phyloP scores from a whole-genome alignment of 164 flowering plant genomes.

The Euptelea pleiosperma region DNA sequence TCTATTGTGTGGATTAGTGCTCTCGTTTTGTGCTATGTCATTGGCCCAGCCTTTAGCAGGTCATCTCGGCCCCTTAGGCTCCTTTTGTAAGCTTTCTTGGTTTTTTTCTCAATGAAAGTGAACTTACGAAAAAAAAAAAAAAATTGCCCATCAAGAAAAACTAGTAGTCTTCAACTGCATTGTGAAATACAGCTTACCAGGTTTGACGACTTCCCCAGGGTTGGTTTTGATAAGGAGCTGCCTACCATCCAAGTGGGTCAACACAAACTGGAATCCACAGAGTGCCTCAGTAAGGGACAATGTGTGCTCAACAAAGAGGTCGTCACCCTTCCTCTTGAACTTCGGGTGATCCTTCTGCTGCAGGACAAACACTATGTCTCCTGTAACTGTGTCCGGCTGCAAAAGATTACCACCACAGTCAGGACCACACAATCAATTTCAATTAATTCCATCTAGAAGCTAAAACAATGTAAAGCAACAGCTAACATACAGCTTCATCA shows the following conservation, averaged over 20 bases:
- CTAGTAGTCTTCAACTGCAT: background rate
- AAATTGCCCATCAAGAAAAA: background rate
- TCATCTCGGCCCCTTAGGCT: too few species aligned
- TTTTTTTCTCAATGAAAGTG: too few species aligned
- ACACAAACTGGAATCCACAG: constrained; percentile 72
- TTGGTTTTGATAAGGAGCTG: constrained; percentile 76
- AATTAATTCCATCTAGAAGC: too few species aligned
- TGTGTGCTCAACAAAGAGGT: constrained; percentile 70
- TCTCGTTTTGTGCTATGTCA: too few species aligned
- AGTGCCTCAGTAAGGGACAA: constrained; percentile 75
- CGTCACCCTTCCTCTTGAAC: constrained; percentile 84
- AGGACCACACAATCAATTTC: background rate
- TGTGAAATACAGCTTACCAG: constrained; percentile 40
- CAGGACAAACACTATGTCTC: constrained; percentile 79
- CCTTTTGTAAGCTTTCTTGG: too few species aligned
- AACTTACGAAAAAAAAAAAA: too few species aligned
- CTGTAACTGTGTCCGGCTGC: constrained; percentile 89
- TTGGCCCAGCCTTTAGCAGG: too few species aligned
- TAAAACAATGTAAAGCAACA: too few species aligned
- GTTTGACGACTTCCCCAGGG: constrained; percentile 88
- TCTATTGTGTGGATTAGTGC: too few species aligned
- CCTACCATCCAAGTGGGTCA: constrained; percentile 77
- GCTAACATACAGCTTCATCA: constrained; percentile 70
- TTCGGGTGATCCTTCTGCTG: constrained; percentile 88
- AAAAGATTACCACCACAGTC: background rate